Percentiles rank a stretch among this genome's conserved stretches.
Evolutionary conservation across 345 rosid genomes (phyloP).

Genomic region (Rhodamnia argentea): DNA sequence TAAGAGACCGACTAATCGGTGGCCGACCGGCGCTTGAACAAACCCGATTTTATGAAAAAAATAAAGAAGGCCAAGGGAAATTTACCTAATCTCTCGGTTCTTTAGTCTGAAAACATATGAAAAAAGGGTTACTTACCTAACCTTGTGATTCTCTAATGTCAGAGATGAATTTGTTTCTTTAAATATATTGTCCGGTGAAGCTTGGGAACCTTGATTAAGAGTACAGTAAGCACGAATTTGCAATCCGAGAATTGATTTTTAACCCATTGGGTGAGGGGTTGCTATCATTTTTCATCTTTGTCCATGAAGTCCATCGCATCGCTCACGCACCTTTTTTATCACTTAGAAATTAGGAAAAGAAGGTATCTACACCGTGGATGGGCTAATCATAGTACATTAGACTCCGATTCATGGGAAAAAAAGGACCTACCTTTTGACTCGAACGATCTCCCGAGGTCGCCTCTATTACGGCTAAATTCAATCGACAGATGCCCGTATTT

Average conservation of each 20-base stretch:
- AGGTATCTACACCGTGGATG: neutral
- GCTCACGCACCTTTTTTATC: neutral
- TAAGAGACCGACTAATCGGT: neutral
- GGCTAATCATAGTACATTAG: neutral
- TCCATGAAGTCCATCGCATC: neutral
- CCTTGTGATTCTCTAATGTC: neutral
- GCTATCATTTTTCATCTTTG: neutral
- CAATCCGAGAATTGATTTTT: neutral
- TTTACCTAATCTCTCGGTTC: neutral
- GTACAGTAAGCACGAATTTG: neutral
- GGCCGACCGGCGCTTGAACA: neutral
- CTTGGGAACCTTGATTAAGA: neutral
- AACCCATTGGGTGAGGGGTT: neutral
- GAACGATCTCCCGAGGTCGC: neutral
- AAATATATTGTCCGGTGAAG: neutral
- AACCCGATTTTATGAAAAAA: neutral
- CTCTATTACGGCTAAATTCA: neutral
- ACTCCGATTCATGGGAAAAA: neutral
- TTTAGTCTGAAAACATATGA: neutral
- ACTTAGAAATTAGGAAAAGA: neutral
- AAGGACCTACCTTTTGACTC: neutral
- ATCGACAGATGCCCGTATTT: neutral
- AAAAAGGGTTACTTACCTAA: neutral
- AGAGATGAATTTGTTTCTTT: neutral
- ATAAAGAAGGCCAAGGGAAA: neutral